Conservation (phyloP, 176 grass and related monocot genomes). For the Juncus effusus region DNA sequence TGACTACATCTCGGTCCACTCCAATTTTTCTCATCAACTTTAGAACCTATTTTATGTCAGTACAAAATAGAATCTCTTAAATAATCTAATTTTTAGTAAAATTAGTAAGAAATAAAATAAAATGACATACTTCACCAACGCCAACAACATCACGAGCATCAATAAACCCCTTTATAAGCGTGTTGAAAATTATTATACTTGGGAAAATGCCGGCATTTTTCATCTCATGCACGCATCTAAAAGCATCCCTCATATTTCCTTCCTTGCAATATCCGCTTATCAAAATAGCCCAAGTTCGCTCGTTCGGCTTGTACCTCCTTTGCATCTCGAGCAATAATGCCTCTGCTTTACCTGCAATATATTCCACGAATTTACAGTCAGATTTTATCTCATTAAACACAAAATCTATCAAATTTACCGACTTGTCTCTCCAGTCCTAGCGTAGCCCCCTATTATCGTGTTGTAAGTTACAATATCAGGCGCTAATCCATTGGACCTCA, state of each 20-base stretch:
- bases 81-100: not conserved
- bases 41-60: constrained; percentile 42
- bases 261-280: constrained; percentile 81
- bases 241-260: constrained; percentile 73
- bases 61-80: constrained; percentile 12
- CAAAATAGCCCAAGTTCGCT: constrained; percentile 88
- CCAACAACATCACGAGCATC: constrained; percentile 55
- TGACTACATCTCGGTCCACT: constrained; percentile 76
- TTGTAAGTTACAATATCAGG: constrained; percentile 93
- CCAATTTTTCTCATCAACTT: constrained; percentile 68
- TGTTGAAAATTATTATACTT: constrained; percentile 81
- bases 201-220: constrained; percentile 52
- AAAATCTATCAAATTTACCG: not conserved
- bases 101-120: not conserved
- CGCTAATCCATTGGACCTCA: constrained; percentile 42
- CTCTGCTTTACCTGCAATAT: constrained; percentile 49
- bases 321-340: constrained; percentile 67
- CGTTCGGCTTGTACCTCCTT: constrained; percentile 54
- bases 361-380: no score
- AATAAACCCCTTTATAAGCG: constrained; percentile 85
- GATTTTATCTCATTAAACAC: not conserved
- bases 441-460: constrained; percentile 76
- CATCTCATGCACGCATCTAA: constrained; percentile 78
- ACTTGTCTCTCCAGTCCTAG: constrained; percentile 68
- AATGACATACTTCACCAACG: constrained; percentile 57